Evolutionary conservation across 345 rosid genomes (phyloP).

Genomic region (Eucalyptus decipiens): DNA sequence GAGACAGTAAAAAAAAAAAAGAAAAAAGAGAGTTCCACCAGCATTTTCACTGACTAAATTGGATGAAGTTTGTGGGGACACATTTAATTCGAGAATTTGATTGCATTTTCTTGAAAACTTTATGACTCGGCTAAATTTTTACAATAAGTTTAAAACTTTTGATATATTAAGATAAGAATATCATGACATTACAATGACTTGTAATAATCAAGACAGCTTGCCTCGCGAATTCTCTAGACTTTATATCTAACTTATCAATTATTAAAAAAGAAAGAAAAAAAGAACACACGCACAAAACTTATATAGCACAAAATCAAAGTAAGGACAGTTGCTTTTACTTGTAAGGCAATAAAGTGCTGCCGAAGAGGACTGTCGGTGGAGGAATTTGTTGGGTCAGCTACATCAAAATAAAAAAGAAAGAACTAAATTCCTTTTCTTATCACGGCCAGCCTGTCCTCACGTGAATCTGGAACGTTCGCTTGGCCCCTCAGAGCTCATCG

Average conservation of each 20-base stretch:
- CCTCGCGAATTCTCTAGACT: neutral
- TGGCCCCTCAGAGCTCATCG: neutral
- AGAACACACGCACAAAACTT: neutral
- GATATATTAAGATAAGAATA: no score
- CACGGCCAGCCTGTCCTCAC: neutral
- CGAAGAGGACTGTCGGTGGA: neutral
- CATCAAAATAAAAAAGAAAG: neutral
- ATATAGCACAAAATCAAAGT: neutral
- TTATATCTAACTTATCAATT: neutral
- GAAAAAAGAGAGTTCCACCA: neutral
- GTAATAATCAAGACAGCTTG: neutral
- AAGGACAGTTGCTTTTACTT: neutral
- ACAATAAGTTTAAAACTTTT: no score
- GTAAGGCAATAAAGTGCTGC: neutral
- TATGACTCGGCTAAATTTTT: rapidly evolving
- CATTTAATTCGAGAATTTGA: no score
- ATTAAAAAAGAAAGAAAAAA: neutral
- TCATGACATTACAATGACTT: neutral
- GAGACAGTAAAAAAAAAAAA: neutral
- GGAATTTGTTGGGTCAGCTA: neutral
- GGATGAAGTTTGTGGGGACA: neutral
- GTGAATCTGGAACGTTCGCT: neutral
- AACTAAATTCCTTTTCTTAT: neutral
- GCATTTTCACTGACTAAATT: no score
- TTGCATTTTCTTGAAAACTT: neutral